Conservation (phyloP, 371 early-diverging fungal species). For the Zopfochytrium polystomum region DNA sequence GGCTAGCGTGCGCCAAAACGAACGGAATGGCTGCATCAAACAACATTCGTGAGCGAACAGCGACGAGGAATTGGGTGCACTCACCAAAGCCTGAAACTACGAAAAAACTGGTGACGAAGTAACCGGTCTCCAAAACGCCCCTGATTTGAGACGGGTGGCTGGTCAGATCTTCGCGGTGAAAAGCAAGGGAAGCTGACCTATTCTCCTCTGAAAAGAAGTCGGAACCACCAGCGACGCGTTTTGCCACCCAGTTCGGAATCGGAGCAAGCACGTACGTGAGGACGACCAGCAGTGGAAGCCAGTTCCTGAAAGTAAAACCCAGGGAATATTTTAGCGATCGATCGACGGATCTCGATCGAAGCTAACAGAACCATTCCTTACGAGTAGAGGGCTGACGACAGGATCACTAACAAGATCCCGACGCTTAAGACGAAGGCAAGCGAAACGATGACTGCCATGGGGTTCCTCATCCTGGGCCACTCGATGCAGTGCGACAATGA, state of each 20-base stretch:
- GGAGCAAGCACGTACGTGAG: conserved; percentile 85
- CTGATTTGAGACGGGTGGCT: conserved; percentile 26
- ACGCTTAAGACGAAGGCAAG: conserved; percentile 80
- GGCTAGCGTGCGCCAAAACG: conserved; percentile 70
- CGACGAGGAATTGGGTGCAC: background rate
- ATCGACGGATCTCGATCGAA: background rate
- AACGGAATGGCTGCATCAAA: conserved; percentile 50
- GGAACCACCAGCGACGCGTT: conserved; percentile 69
- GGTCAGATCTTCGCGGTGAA: background rate
- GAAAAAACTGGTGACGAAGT: conserved; percentile 87
- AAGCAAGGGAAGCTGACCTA: conserved; percentile 40
- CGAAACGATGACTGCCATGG: conserved; percentile 61
- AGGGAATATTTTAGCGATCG: background rate
- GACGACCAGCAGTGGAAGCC: conserved; percentile 89
- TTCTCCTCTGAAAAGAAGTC: conserved; percentile 74
- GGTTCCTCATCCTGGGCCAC: conserved; percentile 30
- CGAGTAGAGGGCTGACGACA: conserved; percentile 87
- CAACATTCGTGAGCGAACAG: background rate
- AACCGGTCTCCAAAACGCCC: conserved; percentile 81
- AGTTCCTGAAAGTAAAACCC: conserved; percentile 57
- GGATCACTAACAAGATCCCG: conserved; percentile 82
- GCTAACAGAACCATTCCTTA: conserved; percentile 21
- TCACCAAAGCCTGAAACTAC: conserved; percentile 86
- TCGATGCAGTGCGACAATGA: too few species aligned
- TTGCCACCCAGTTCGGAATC: conserved; percentile 82